Evolutionary conservation across 139 green algal species (phyloP).

Genomic region (Chlamydomonas sphaeroides): DNA sequence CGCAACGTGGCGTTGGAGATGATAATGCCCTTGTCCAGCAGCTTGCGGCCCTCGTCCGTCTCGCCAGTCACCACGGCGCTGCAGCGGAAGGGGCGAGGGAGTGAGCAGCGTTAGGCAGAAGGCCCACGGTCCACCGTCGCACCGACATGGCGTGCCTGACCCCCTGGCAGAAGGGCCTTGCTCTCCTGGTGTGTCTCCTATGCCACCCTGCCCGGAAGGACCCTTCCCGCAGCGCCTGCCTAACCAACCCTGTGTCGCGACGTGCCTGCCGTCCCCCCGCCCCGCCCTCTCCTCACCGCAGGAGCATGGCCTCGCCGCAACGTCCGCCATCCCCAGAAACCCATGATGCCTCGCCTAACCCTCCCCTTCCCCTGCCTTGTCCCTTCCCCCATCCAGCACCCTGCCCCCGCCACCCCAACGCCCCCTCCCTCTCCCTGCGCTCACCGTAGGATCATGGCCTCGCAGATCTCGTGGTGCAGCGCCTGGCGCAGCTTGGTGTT

Average conservation of each 20-base stretch:
- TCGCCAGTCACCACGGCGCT: conserved; percentile 36
- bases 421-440: not conserved
- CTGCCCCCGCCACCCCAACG: not conserved
- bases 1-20: conserved; percentile 42
- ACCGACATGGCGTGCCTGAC: too few relatives aligned
- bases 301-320: too few relatives aligned
- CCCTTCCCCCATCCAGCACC: not conserved
- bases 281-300: too few relatives aligned
- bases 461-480: conserved; percentile 42
- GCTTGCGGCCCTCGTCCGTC: conserved; percentile 38
- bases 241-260: too few relatives aligned
- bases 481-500: conserved; percentile 42
- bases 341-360: too few relatives aligned
- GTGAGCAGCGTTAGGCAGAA: not conserved
- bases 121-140: too few relatives aligned
- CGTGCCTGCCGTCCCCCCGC: too few relatives aligned
- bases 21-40: conserved; percentile 35
- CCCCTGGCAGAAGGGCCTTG: too few relatives aligned
- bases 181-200: too few relatives aligned
- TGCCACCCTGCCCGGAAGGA: too few relatives aligned
- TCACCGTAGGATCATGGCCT: conserved; percentile 41
- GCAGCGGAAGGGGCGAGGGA: not conserved
- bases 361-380: not conserved
- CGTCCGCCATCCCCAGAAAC: not conserved
- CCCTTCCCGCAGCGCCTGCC: too few relatives aligned